phyloP scores from a whole-genome alignment of 495 filamentous ascomycete species.

The Penicillium steckii region DNA sequence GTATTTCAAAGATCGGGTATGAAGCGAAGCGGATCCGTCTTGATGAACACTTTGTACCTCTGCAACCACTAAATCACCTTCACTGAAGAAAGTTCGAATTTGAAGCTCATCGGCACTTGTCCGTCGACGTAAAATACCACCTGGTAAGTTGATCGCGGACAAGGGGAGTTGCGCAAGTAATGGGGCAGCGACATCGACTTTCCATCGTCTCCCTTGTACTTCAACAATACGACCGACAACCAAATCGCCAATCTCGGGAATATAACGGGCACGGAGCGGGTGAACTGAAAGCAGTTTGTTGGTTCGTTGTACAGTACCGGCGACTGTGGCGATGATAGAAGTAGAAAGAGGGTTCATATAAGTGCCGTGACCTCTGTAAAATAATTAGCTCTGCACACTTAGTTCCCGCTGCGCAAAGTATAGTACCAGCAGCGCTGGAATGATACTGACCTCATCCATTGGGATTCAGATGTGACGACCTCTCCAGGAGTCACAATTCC shows the following conservation, averaged over 20 bases:
- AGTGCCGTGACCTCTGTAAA: conserved; percentile 75
- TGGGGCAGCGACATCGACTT: conserved; percentile 84
- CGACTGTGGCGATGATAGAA: conserved; percentile 80
- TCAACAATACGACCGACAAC: conserved; percentile 92
- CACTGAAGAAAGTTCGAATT: conserved; percentile 87
- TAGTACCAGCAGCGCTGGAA: too few species aligned
- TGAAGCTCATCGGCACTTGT: conserved; percentile 94
- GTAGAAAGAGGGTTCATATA: conserved; percentile 58
- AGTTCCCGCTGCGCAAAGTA: too few species aligned
- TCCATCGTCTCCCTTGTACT: conserved; percentile 88
- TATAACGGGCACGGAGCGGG: conserved; percentile 90
- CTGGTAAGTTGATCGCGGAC: conserved; percentile 88
- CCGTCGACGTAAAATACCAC: conserved; percentile 84
- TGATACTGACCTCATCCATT: conserved; percentile 84
- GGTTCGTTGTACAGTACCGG: conserved; percentile 81
- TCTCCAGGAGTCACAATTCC: conserved; percentile 87
- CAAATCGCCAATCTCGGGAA: conserved; percentile 91
- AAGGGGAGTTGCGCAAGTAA: conserved; percentile 81
- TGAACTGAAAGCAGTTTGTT: conserved; percentile 94
- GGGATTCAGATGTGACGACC: conserved; percentile 81
- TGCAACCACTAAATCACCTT: conserved; percentile 86
- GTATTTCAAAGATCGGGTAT: conserved; percentile 87
- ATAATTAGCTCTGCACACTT: conserved; percentile 15
- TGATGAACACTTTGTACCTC: conserved; percentile 83
- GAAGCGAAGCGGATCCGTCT: conserved; percentile 80